Evolutionary conservation across 169 alveolate genomes (phyloP), one percentile per base, ranked within the genome.

Genomic region (Plasmodium yoelii): DNA sequence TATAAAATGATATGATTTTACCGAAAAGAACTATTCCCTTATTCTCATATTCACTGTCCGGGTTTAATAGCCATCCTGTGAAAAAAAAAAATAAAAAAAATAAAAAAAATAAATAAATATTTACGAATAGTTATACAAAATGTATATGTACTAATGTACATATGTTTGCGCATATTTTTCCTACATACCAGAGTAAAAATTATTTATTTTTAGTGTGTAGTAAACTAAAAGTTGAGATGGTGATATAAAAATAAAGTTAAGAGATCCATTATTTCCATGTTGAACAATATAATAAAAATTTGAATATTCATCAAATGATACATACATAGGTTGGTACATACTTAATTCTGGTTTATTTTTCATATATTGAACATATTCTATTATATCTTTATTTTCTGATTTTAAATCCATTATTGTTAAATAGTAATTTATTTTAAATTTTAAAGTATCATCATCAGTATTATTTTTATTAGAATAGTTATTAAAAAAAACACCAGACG

Each of bases 21-120:
- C 91, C 91, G 18, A 86, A 71, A 56, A 86, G 91, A 44, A 86
- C 57, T 86, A 86, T 49, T 12, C 91, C 91, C 55, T 86, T 86
- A 69, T 46, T 69, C 24, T 86, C 87, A 53, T 69, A 57, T n/a
- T 56, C 75, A n/a, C 22, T 19, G 60, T 39, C 46, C 60, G 91
- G 26, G 22, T 69, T 86, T 64, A 86, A 53, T 53, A 86, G 61
- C 91, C 91, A 86, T 34, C 91, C 91, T 86, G 19, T 10, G 39
- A 61, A 72, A 49, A 61, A 65, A 42, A 65, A 65, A 57, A 68
- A 67, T n/a, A n/a, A n/a, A n/a, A n/a, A n/a, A n/a, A n/a, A n/a
- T n/a, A n/a, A n/a, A n/a, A n/a, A n/a, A n/a, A n/a, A n/a, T n/a
- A n/a, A n/a, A n/a, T n/a, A n/a, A n/a, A n/a, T n/a, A n/a, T n/a